Evolutionary conservation across 164 flowering plant species (phyloP), one percentile per base, ranked within the genome.

Genomic region (Dillenia turbinata): DNA sequence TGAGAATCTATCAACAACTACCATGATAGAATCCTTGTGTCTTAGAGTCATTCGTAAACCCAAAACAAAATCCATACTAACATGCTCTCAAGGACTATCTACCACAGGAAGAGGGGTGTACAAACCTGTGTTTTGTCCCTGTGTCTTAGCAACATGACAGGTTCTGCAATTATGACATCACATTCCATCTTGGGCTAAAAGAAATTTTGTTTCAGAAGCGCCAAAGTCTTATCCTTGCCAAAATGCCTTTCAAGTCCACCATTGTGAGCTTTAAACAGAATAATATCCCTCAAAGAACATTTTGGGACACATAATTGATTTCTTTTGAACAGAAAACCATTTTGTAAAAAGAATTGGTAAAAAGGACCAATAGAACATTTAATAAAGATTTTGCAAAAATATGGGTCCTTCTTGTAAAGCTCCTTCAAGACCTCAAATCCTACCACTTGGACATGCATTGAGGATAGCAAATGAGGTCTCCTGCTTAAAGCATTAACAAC

Each of bases 401-500:
- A 24, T 10, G 47, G 14, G 40, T 61, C 40, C n/a, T 9, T 33
- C 17, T 47, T 43, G 17, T 61, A 61, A 15, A 61, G 15, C n/a
- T 24, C 56, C 26, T 49, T 61, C 46, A 50, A 51, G 44, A 19
- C 3, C 7, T 51, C 56, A 52, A 61, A 49, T 7, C 64, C 56
- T 5, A 61, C 47, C 40, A 52, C 45, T 15, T 61, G 44, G n/a
- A 17, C 17, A 9, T 13, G 47, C 15, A 49, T 4, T 40, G 43
- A n/a, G 19, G 11, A 9, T 14, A 52, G 7, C 48, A 61, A 61
- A 11, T 3, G 2, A 9, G 3, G 12, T 10, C 22, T 51, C 17
- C 57, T 8, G 4, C 40, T 46, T 44, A 60, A 49, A 47, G 63
- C 44, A 60, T 60, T 46, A 17, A 11, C 54, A 48, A 49, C 63